Base-by-base conservation (phyloP, 768 basidiomycete genomes). In the Omphalotus guepiniiformis region DNA sequence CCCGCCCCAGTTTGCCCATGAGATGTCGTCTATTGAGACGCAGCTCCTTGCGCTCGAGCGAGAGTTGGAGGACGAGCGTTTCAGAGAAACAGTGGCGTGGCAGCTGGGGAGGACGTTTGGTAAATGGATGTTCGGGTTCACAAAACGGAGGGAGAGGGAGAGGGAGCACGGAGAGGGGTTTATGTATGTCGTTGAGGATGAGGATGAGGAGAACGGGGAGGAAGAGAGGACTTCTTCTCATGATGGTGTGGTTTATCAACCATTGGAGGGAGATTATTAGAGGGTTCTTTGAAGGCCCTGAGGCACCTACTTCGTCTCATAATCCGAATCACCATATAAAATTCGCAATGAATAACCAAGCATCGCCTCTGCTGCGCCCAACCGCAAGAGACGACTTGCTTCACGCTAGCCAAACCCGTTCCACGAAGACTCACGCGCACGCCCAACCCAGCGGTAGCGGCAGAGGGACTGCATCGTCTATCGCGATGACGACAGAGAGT, bases 281-380 rank as follows among this genome's bases (percentile, higher is more conserved):
- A 23, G 43, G 43, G 9, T 45, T 45, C 8, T 45, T 45, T 11
- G 43, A 45, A n/a, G n/a, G n/a, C n/a, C n/a, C n/a, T n/a, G n/a
- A n/a, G n/a, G n/a, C n/a, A n/a, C n/a, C n/a, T n/a, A n/a, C n/a
- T n/a, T n/a, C n/a, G n/a, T n/a, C n/a, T n/a, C n/a, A n/a, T n/a
- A n/a, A n/a, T n/a, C n/a, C n/a, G n/a, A n/a, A n/a, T n/a, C n/a
- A n/a, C n/a, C n/a, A n/a, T n/a, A n/a, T n/a, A n/a, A n/a, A n/a
- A n/a, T n/a, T n/a, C n/a, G 12, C 43, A 13, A 15, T 30, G 43
- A 2, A 35, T 45, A n/a, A 16, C 21, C 3, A 35, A 35, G 7
- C 32, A 45, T 45, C 11, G 21, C 39, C 32, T 23, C 28, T 21
- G 30, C 18, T n/a, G n/a, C n/a, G n/a, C n/a, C n/a, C n/a, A n/a